A percentile compares a stretch with the other conserved stretches of the same genome.
phyloP scores from a whole-genome alignment of 805 yeast genomes.

The Candida dajiaensis region DNA sequence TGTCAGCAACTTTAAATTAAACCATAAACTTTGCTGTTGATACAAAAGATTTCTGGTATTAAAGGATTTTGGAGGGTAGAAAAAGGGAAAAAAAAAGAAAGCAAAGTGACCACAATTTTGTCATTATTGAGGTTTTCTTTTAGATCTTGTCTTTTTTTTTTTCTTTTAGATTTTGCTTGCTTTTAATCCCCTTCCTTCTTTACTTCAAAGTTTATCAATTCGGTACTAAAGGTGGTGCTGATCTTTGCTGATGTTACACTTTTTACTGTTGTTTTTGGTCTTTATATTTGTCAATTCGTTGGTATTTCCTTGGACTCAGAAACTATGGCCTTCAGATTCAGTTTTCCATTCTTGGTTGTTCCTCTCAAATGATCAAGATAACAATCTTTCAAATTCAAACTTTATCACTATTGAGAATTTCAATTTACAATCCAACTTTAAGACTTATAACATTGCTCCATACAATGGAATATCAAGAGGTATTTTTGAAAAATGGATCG shows the following conservation, averaged over 20 bases:
- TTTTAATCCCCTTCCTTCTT: neutral
- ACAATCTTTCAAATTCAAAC: neutral
- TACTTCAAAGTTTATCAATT: no score
- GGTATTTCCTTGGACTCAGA: neutral
- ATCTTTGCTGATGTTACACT: neutral
- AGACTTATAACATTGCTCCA: constrained; percentile 15
- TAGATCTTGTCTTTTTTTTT: no score
- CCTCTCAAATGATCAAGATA: neutral
- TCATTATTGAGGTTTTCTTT: no score
- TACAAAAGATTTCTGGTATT: no score
- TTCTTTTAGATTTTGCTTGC: neutral
- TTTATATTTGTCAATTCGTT: neutral
- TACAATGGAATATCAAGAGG: constrained; percentile 17
- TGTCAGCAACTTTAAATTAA: no score
- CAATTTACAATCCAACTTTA: constrained; percentile 18
- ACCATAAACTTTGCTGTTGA: no score
- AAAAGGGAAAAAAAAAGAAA: no score
- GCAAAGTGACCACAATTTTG: no score
- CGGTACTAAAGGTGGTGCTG: no score
- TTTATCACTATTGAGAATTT: constrained; percentile 16
- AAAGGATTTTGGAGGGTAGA: no score
- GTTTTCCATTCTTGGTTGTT: neutral
- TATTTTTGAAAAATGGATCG: constrained; percentile 41
- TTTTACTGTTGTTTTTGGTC: neutral
- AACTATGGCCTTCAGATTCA: neutral